Percentiles rank a stretch among this genome's conserved stretches.
Evolutionary conservation across 192 early-diverging fungal species (phyloP).

Genomic region (Coemansia erecta): DNA sequence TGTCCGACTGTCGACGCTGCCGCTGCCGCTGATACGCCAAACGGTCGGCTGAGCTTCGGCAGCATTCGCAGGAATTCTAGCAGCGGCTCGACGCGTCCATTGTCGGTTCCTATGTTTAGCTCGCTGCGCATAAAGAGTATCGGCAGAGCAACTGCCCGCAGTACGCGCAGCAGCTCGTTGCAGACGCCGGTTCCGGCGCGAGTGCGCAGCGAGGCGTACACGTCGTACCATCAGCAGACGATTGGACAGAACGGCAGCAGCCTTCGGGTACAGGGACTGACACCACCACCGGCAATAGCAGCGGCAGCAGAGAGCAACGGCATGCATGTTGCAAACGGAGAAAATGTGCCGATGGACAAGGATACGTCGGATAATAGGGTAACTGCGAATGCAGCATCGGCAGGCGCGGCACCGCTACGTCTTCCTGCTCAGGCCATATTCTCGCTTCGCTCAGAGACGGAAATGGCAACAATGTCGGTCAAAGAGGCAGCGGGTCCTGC

Average conservation of each 20-base stretch:
- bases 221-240: slow-evolving; percentile 42
- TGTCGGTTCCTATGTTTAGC: slow-evolving; percentile 22
- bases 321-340: not conserved
- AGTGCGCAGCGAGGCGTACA: slow-evolving; percentile 49
- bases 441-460: slow-evolving; percentile 42
- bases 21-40: not conserved
- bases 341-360: slow-evolving; percentile 2
- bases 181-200: slow-evolving; percentile 38
- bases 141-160: not conserved
- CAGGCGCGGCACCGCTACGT: slow-evolving; percentile 4
- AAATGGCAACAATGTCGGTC: slow-evolving; percentile 16
- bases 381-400: not conserved
- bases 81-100: slow-evolving; percentile 9
- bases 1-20: not conserved
- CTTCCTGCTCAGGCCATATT: slow-evolving; percentile 31
- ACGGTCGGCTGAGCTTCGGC: not conserved
- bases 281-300: not conserved
- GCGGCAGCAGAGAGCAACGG: not conserved
- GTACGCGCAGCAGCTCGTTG: slow-evolving; percentile 9
- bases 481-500: not conserved
- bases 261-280: slow-evolving; percentile 26
- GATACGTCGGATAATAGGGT: not conserved
- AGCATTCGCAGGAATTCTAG: not conserved
- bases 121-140: slow-evolving; percentile 16
- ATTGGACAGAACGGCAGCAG: slow-evolving; percentile 17